Base-by-base conservation (phyloP, 805 yeast genomes). In the Scheffersomyces coipomensis region DNA sequence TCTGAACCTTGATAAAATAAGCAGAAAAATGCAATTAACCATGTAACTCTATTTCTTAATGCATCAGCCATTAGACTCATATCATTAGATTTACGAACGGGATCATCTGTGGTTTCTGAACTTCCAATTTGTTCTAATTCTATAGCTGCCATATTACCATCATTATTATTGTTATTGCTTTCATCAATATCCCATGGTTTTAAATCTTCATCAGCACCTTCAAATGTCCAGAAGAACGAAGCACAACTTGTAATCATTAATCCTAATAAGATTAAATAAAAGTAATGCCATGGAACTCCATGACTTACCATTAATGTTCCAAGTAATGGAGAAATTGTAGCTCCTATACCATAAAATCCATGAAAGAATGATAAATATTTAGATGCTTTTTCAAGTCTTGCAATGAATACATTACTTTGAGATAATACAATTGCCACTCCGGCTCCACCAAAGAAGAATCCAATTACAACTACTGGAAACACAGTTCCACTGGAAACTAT, bases 281-380 rank as follows among this genome's bases (percentile, higher is more conserved):
- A 77, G 41, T 52, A 66, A 51, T 77, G 66, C 88, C 88, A 83
- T 38, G 49, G 46, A n/a, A 71, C 53, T 2, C 79, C 80, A 0
- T 53, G 45, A 32, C 70, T 64, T 13, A 78, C 70, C 71, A 82
- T 66, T 1, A 71, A 59, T 0, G 87, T 77, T 3, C 83, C 81
- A 22, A 81, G 54, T 15, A 86, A 71, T 2, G 95, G 90, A 2
- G 88, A 73, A 1, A 81, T 46, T 33, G 86, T 79, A 1, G 89
- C 87, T 2, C 90, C 89, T 2, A 79, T 48, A 1, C 95, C 95
- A 56, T 84, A 85, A 11, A 69, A 53, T 1, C 87, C 90, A 61
- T 85, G 93, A 42, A 76, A 64, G 19, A 69, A 56, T 1, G 90
- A 86, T 60, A 83, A 68, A 42, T 76, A 66, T 38, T 73, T 76